phyloP scores from a whole-genome alignment of 345 rosid species.

The Gossypium herbaceum region DNA sequence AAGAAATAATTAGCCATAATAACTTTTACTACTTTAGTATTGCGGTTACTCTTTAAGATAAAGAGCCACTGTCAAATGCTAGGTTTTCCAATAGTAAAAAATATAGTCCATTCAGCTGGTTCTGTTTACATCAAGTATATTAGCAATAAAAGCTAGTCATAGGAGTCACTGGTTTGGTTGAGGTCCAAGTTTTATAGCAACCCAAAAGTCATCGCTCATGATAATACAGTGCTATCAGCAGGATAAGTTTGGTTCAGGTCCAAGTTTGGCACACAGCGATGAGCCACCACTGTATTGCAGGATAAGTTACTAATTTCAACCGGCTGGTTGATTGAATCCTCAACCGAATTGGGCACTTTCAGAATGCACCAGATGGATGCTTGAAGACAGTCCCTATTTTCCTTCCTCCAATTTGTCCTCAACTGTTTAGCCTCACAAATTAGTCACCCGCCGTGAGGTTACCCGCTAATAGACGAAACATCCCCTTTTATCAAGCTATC shows the following conservation, averaged over 20 bases:
- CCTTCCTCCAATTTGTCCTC: too few relatives aligned
- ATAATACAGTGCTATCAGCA: slow-evolving; percentile 16
- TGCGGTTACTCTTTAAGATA: too few relatives aligned
- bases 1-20: too few relatives aligned
- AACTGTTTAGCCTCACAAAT: too few relatives aligned
- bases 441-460: too few relatives aligned
- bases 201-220: background rate
- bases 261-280: slow-evolving; percentile 22
- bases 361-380: too few relatives aligned
- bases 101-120: background rate
- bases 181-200: background rate
- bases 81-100: too few relatives aligned
- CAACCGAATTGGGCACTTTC: background rate
- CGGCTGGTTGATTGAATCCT: background rate
- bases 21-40: too few relatives aligned
- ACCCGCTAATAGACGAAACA: too few relatives aligned
- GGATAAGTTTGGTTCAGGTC: slow-evolving; percentile 11
- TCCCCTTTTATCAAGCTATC: too few relatives aligned
- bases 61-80: too few relatives aligned
- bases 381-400: too few relatives aligned
- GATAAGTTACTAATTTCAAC: background rate
- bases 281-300: slow-evolving; percentile 16
- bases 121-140: background rate
- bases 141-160: background rate
- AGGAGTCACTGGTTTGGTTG: background rate